phyloP scores from a whole-genome alignment of 2,329 filamentous ascomycete genomes.

The Lachnellula suecica region DNA sequence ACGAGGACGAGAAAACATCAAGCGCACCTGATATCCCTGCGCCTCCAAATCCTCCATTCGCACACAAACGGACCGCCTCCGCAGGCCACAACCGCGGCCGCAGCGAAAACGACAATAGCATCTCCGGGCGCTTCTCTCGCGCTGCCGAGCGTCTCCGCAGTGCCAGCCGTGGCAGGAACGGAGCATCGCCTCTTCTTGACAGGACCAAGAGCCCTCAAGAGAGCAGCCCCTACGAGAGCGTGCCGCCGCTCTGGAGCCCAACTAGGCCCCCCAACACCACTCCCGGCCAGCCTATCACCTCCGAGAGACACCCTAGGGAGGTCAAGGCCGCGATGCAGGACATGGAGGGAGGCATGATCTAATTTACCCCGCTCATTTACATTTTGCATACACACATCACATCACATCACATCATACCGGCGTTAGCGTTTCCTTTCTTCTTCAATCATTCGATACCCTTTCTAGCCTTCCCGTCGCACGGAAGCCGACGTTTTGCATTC shows the following conservation, averaged over 20 bases:
- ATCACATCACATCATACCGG: conserved; percentile 1
- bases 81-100: conserved; percentile 54
- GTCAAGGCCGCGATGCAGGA: conserved; percentile 28
- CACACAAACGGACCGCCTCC: conserved; percentile 20
- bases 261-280: conserved; percentile 10
- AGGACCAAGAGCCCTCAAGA: conserved; percentile 26
- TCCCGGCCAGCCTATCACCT: conserved; percentile 6
- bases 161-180: conserved; percentile 54
- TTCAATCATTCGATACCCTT: conserved; percentile 17
- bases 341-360: conserved; percentile 36
- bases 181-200: conserved; percentile 17
- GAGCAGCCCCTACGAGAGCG: conserved; percentile 32
- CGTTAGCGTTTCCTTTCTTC: conserved; percentile 13
- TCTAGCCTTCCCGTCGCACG: not conserved
- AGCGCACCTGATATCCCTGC: conserved; percentile 16
- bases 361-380: not conserved
- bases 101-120: conserved; percentile 51
- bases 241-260: conserved; percentile 22
- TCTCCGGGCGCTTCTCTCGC: conserved; percentile 54
- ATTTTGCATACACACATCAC: conserved; percentile 3
- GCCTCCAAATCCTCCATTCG: conserved; percentile 41
- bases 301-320: conserved; percentile 33
- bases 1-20: conserved; percentile 37
- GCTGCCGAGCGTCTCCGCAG: conserved; percentile 61
- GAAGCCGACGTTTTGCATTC: conserved; percentile 5